Conservation (phyloP, 2,329 filamentous ascomycete species). For the Hypoxylon sp. region DNA sequence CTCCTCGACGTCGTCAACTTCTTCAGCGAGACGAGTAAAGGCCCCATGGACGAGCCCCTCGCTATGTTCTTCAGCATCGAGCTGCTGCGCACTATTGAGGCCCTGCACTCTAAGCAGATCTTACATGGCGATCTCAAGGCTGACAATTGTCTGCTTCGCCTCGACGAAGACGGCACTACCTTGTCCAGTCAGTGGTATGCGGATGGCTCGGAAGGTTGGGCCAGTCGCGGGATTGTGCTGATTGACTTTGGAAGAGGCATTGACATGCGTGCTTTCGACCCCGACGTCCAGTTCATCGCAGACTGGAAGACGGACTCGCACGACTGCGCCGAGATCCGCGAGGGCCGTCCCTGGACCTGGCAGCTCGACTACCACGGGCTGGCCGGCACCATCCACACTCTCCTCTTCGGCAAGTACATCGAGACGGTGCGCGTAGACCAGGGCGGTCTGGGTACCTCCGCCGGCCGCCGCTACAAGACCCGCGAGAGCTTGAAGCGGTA, state of each 20-base stretch:
- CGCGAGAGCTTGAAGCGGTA: conserved; percentile 90
- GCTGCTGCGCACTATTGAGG: conserved; percentile 89
- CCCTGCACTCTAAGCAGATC: conserved; percentile 81
- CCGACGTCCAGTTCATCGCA: conserved; percentile 87
- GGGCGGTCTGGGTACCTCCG: conserved; percentile 67
- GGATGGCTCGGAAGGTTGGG: conserved; percentile 83
- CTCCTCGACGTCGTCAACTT: conserved; percentile 95
- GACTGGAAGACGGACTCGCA: conserved; percentile 92
- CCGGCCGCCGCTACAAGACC: conserved; percentile 79
- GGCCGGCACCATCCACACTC: conserved; percentile 86
- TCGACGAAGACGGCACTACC: conserved; percentile 67
- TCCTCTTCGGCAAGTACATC: conserved; percentile 96
- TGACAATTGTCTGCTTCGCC: conserved; percentile 92
- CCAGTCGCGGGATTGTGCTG: conserved; percentile 80
- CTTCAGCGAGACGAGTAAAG: conserved; percentile 74
- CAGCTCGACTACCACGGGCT: conserved; percentile 97
- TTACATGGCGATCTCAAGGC: conserved; percentile 95
- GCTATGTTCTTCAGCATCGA: conserved; percentile 98
- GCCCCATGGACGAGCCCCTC: conserved; percentile 88
- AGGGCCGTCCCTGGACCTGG: conserved; percentile 95
- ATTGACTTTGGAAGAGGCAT: conserved; percentile 97
- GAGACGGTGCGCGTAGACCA: conserved; percentile 75
- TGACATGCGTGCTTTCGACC: conserved; percentile 87
- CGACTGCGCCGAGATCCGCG: conserved; percentile 96
- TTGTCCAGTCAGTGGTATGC: conserved; percentile 77